Evolutionary conservation across 208 protist species (phyloP).

Genomic region (Leishmania mexicana): DNA sequence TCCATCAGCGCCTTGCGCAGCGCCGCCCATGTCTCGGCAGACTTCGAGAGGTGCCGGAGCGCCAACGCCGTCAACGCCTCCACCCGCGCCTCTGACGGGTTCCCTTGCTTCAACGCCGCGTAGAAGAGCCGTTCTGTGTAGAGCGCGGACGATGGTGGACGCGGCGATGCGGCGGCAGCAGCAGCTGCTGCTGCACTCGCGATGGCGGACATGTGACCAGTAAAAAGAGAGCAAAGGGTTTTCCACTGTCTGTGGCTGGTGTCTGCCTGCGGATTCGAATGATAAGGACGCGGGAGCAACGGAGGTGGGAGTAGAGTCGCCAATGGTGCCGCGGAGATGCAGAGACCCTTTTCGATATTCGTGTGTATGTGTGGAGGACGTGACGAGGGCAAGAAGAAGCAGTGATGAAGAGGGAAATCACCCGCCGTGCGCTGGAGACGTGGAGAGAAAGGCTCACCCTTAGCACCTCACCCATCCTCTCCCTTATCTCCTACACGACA

Average conservation of each 20-base stretch:
- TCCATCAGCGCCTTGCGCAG: constrained; percentile 65
- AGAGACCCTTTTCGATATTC: too few species aligned
- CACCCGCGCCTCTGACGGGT: constrained; percentile 50
- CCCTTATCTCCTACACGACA: neutral
- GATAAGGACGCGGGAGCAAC: neutral
- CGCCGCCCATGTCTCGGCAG: constrained; percentile 64
- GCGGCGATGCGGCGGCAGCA: constrained; percentile 3
- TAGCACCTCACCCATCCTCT: neutral
- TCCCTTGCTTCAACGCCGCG: constrained; percentile 55
- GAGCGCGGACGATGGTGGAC: constrained; percentile 17
- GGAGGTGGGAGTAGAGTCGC: neutral
- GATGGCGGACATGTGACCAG: neutral
- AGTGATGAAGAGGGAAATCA: neutral
- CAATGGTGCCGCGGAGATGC: neutral
- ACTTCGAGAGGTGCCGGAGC: constrained; percentile 56
- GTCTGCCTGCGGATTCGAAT: neutral
- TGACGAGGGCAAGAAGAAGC: neutral
- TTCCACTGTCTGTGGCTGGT: neutral
- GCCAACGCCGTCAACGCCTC: constrained; percentile 62
- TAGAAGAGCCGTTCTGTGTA: constrained; percentile 67
- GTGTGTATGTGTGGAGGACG: neutral
- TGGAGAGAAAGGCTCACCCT: neutral
- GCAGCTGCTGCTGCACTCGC: neutral
- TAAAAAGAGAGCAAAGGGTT: neutral
- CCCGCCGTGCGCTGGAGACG: neutral